These are phyloP conservation scores for Russula lepida DNA, from an alignment of 768 basidiomycete species.

Conservation along the genomic window DNA sequence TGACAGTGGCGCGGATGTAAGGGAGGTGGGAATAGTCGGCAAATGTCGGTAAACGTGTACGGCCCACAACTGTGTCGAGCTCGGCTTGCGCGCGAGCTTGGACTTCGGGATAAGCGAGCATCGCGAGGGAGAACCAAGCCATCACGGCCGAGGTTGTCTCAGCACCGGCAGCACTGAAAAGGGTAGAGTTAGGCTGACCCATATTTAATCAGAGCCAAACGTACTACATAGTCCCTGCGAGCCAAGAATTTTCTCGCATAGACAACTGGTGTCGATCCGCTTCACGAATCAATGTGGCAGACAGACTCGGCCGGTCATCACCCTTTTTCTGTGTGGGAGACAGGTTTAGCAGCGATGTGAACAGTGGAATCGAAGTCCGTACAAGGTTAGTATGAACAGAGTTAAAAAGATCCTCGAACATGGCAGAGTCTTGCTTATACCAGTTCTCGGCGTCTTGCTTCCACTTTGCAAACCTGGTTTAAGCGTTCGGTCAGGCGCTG, in stretches of 20 bases:
- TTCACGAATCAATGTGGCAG: slow-evolving; percentile 11
- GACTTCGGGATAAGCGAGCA: slow-evolving; percentile 18
- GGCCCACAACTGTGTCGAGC: slow-evolving; percentile 19
- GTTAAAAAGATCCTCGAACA: slow-evolving; percentile 14
- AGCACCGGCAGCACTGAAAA: slow-evolving; percentile 16
- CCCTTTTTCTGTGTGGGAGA: slow-evolving; percentile 3
- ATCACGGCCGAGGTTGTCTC: slow-evolving; percentile 20
- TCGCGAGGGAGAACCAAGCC: slow-evolving; percentile 19
- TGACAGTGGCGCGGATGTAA: slow-evolving; percentile 20
- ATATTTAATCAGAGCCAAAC: background rate
- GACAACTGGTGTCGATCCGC: slow-evolving; percentile 9
- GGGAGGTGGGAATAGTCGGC: slow-evolving; percentile 17
- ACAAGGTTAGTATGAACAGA: slow-evolving; percentile 2
- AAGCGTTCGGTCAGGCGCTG: background rate
- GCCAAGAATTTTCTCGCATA: slow-evolving; percentile 19
- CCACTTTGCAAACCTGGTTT: slow-evolving; percentile 15
- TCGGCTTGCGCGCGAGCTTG: slow-evolving; percentile 18
- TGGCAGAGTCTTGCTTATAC: slow-evolving; percentile 14
- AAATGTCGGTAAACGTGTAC: slow-evolving; percentile 16
- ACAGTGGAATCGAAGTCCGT: background rate
- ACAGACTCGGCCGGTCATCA: slow-evolving; percentile 13
- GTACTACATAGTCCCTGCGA: slow-evolving; percentile 22
- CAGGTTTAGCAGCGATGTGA: background rate
- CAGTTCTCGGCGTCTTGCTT: slow-evolving; percentile 12
- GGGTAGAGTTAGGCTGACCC: background rate